Percentiles rank a stretch among this genome's conserved stretches.
Evolutionary conservation across 495 filamentous ascomycete species (phyloP).

Genomic region (Talaromyces nanjingensis): DNA sequence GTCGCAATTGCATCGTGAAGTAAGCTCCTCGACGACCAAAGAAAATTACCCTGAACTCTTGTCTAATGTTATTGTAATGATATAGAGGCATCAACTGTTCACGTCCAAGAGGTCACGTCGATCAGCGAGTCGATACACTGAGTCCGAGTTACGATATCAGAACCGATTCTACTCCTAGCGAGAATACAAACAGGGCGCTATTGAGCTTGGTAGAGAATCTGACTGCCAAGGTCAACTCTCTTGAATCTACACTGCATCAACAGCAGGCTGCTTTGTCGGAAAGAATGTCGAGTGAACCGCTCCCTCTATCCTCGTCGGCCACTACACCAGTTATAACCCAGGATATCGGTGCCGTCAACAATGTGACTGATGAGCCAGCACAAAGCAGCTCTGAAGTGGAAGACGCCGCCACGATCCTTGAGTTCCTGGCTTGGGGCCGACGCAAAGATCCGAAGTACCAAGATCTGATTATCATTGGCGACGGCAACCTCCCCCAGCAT

Average conservation of each 20-base stretch:
- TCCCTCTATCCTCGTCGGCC: not conserved
- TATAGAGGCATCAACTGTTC: conserved; percentile 4
- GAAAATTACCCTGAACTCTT: too few species aligned
- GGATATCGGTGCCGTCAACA: not conserved
- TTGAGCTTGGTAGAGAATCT: not conserved
- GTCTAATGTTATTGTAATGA: not conserved
- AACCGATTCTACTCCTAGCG: not conserved
- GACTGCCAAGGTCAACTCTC: not conserved
- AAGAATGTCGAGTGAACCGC: not conserved
- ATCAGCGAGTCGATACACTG: not conserved
- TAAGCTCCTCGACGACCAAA: not conserved
- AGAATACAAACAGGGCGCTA: not conserved
- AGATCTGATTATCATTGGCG: not conserved
- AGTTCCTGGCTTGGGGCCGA: conserved; percentile 38
- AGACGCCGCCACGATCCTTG: conserved; percentile 37
- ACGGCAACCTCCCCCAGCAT: conserved; percentile 13
- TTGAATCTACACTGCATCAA: not conserved
- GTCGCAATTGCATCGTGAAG: conserved; percentile 19
- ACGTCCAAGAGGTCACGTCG: not conserved
- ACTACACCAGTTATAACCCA: not conserved
- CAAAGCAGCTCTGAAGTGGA: conserved; percentile 18
- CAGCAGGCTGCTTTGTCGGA: not conserved
- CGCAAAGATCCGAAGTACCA: conserved; percentile 29
- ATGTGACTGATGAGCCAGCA: not conserved
- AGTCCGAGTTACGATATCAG: not conserved